phyloP scores from a whole-genome alignment of 208 protist species.

The Vickermania ingenoplastis region DNA sequence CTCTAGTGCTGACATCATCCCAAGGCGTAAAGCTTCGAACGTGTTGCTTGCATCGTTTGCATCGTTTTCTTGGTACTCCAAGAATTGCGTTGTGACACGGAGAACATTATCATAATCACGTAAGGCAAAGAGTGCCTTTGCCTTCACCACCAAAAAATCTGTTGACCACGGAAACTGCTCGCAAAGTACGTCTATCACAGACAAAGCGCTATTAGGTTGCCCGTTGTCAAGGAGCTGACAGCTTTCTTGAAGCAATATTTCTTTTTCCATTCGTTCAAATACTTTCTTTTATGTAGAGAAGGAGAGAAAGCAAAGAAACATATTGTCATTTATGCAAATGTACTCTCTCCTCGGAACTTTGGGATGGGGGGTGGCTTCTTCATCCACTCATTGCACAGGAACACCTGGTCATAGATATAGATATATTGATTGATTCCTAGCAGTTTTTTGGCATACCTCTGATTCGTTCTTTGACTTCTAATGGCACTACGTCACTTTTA shows the following conservation, averaged over 20 bases:
- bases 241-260: neutral
- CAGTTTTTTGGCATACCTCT: too few species aligned
- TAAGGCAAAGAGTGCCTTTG: constrained; percentile 44
- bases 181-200: constrained; percentile 54
- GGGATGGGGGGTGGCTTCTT: too few species aligned
- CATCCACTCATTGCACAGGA: too few species aligned
- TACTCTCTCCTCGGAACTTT: too few species aligned
- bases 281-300: too few species aligned
- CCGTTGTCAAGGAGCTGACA: constrained; percentile 26
- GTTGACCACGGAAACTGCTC: constrained; percentile 19
- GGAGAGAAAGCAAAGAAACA: too few species aligned
- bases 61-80: constrained; percentile 16
- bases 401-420: too few species aligned
- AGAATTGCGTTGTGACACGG: constrained; percentile 21
- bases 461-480: too few species aligned
- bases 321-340: too few species aligned
- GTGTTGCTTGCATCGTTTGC: constrained; percentile 2
- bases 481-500: too few species aligned
- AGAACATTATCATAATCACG: constrained; percentile 58
- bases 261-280: neutral
- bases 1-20: constrained; percentile 66
- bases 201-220: constrained; percentile 53
- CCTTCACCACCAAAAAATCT: constrained; percentile 31
- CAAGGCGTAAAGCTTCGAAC: constrained; percentile 17
- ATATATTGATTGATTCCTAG: too few species aligned